phyloP scores from a whole-genome alignment of 202 grass and related monocot species.

The Schoenoplectus triqueter region DNA sequence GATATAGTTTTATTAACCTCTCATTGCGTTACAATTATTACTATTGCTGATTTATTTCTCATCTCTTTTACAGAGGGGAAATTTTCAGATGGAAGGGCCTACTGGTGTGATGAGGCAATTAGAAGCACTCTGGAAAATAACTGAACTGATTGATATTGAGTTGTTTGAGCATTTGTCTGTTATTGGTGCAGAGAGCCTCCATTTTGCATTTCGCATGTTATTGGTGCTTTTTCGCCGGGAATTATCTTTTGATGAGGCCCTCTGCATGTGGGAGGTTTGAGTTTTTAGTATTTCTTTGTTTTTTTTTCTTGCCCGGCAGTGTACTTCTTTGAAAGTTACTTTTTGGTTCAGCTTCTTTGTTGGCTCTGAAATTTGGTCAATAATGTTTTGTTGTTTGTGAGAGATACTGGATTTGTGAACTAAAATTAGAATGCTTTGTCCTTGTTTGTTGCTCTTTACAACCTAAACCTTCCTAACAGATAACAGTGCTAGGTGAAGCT shows the following conservation, averaged over 20 bases:
- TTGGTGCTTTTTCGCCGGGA: slow-evolving; percentile 98
- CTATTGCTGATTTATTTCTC: not conserved
- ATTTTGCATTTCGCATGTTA: slow-evolving; percentile 96
- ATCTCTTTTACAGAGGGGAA: slow-evolving; percentile 73
- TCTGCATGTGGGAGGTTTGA: slow-evolving; percentile 96
- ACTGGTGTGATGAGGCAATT: slow-evolving; percentile 95
- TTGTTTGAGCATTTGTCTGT: slow-evolving; percentile 87
- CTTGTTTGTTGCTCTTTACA: not conserved
- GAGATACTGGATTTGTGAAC: not conserved
- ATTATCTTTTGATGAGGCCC: slow-evolving; percentile 82
- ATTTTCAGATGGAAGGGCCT: slow-evolving; percentile 98
- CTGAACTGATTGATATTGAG: slow-evolving; percentile 80
- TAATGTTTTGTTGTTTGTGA: slow-evolving; percentile 22
- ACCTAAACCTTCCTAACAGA: not conserved
- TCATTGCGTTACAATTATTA: not conserved
- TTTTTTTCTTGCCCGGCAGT: not conserved
- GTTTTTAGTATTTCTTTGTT: slow-evolving; percentile 18
- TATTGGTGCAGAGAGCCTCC: slow-evolving; percentile 95
- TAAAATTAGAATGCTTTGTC: not conserved
- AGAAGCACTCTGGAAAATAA: slow-evolving; percentile 89
- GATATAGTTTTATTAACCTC: not conserved
- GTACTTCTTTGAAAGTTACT: not conserved
- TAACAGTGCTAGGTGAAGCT: not conserved
- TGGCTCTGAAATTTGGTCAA: not conserved
- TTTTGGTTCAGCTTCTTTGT: not conserved